Evolutionary conservation across 2,329 filamentous ascomycete species (phyloP), one percentile per base, ranked within the genome.

Genomic region (Calonectria crousiana): DNA sequence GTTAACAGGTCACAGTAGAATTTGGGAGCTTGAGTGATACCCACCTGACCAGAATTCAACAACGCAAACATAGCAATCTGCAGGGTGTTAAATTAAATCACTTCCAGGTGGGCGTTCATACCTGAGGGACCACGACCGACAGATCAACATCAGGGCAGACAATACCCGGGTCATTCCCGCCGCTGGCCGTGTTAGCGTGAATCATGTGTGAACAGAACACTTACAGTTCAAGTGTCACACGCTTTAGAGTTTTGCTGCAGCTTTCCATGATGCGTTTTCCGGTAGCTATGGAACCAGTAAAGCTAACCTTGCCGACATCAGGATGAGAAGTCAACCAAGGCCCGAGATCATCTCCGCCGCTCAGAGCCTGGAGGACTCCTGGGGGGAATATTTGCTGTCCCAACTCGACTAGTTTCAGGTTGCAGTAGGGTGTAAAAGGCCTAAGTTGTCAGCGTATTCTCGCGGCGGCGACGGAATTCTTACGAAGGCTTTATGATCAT

Each of bases 341-440:
- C 10, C 91, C 91, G 20, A 93, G 87, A 67, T 87, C 84, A 76
- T 93, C 90, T 71, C 90, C 89, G n/a, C 92, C 92, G 69, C 89
- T 89, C 10, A 93, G 82, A 1, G 85, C 89, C 79, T 92, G 91
- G 2, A 93, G 78, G 28, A 93, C 90, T 52, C 91, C 91, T 1
- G 89, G 88, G 3, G 91, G 90, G 80, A 92, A 90, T 81, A 92
- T 84, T 38, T 87, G 80, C 71, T 89, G 85, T 0, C 86, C 89
- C 10, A 93, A 81, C 82, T 92, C 90, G 28, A 85, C 88, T 32
- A 91, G 78, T 82, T 93, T 93, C 71, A 93, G 84, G 14, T 84
- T 83, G 6, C 85, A 87, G 82, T 91, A 91, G 0, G 90, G 90
- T 0, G 90, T 89, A 81, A 88, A 90, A 4, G 60, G 60, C 14